phyloP scores from a whole-genome alignment of 2,329 filamentous ascomycete genomes.

The Epichloe bromicola region DNA sequence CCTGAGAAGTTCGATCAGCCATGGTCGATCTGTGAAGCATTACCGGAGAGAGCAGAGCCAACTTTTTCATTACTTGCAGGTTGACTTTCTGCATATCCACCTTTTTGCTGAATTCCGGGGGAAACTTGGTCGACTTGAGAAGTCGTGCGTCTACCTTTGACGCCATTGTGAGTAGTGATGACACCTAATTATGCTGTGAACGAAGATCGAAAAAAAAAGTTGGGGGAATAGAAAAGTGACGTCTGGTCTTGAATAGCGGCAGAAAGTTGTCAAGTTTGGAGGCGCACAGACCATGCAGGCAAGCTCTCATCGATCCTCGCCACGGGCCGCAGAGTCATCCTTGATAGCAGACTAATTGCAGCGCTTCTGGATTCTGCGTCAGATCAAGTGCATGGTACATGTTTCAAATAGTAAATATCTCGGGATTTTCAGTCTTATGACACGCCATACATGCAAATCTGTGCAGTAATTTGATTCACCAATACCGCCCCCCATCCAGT shows the following conservation, averaged over 20 bases:
- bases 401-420: too few species aligned
- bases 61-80: constrained; percentile 96
- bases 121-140: constrained; percentile 84
- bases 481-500: too few species aligned
- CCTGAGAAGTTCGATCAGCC: constrained; percentile 32
- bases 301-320: neutral
- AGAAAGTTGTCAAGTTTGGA: neutral
- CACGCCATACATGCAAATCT: too few species aligned
- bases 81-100: constrained; percentile 98
- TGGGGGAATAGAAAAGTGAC: neutral
- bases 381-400: too few species aligned
- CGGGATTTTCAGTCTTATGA: too few species aligned
- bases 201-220: neutral
- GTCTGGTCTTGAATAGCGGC: constrained; percentile 8
- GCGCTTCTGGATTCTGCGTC: too few species aligned
- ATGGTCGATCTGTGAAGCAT: neutral
- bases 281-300: constrained; percentile 3
- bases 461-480: too few species aligned
- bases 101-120: constrained; percentile 77
- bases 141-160: constrained; percentile 80
- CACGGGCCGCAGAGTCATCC: neutral
- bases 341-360: too few species aligned
- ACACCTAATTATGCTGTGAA: neutral
- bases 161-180: constrained; percentile 44
- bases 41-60: constrained; percentile 16